These are phyloP conservation scores for Chimonanthus praecox DNA, from an alignment of 164 flowering plant species.

Conservation along the genomic window DNA sequence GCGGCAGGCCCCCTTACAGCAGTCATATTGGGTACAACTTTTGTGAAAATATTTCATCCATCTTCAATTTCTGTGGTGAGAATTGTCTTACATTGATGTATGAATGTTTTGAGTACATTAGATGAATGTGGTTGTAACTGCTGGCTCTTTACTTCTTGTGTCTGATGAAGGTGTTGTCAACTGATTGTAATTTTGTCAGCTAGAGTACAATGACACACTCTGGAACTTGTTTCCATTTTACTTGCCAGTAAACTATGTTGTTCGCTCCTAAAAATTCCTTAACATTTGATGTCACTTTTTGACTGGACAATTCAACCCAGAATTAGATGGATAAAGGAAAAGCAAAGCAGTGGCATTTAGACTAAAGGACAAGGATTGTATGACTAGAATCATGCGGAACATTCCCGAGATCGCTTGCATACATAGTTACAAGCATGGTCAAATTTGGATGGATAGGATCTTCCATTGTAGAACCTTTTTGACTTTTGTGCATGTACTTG, in stretches of 20 bases:
- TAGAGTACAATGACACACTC: not conserved
- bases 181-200: not conserved
- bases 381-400: no score
- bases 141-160: not conserved
- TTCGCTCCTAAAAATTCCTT: no score
- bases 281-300: no score
- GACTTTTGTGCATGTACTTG: no score
- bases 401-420: no score
- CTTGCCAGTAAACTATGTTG: not conserved
- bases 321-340: no score
- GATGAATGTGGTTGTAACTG: not conserved
- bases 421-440: no score
- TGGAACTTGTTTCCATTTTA: not conserved
- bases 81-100: constrained; percentile 4
- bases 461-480: no score
- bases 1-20: constrained; percentile 95
- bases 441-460: no score
- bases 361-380: no score
- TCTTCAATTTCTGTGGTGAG: constrained; percentile 87
- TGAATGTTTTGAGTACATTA: not conserved
- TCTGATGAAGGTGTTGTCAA: not conserved
- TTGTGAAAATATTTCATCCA: constrained; percentile 81
- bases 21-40: constrained; percentile 70
- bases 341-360: no score
- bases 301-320: no score